A percentile compares a stretch with the other conserved stretches of the same genome.
phyloP scores from a whole-genome alignment of 352 stramenopile species.

The Pythium sp. region DNA sequence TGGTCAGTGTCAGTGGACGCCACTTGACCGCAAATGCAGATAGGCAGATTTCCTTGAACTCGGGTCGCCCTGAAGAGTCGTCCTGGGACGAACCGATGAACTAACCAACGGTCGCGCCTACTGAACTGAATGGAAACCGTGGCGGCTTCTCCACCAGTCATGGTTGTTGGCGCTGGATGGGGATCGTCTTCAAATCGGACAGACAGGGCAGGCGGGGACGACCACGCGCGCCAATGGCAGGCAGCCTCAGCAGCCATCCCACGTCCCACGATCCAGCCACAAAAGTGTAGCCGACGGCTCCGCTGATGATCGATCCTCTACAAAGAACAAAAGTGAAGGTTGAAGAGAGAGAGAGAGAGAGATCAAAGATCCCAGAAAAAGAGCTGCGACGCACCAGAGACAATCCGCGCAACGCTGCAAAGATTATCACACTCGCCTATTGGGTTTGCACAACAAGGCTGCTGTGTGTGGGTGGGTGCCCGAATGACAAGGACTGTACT shows the following conservation, averaged over 20 bases:
- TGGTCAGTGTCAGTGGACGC: not conserved
- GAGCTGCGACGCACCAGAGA: not conserved
- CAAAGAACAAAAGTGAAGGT: not conserved
- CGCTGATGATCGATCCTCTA: not conserved
- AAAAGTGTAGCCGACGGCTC: not conserved
- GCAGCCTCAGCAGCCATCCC: not conserved
- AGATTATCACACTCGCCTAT: not conserved
- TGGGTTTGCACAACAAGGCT: not conserved
- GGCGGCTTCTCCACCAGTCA: not conserved
- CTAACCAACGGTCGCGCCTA: not conserved
- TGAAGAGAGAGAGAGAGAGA: not conserved
- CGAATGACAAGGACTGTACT: not conserved
- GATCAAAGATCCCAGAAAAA: not conserved
- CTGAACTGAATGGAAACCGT: not conserved
- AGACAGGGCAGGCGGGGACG: not conserved
- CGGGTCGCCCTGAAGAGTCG: no score
- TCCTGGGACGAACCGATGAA: not conserved
- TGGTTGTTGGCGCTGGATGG: not conserved
- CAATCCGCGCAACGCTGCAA: not conserved
- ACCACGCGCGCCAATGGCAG: not conserved
- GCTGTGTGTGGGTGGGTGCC: not conserved
- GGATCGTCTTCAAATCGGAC: not conserved
- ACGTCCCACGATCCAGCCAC: slow-evolving; percentile 1
- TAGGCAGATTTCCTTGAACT: not conserved
- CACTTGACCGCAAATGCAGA: not conserved